Percentiles rank a stretch among this genome's conserved stretches.
Evolutionary conservation across 2,329 filamentous ascomycete species (phyloP).

Genomic region (Reticulascus tulasneorum): DNA sequence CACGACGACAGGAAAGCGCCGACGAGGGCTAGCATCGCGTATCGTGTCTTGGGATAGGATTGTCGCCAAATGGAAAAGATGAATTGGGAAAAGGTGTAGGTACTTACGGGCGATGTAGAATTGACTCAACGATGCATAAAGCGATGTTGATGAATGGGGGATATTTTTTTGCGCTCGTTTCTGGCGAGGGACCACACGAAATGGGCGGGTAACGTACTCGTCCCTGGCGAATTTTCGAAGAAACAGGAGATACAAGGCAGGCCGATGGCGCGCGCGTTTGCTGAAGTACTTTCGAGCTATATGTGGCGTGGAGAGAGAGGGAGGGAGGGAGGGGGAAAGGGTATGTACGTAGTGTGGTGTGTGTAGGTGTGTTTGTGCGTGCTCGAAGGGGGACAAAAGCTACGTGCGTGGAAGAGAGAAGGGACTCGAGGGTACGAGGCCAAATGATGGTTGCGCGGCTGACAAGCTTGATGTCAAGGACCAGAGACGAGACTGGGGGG

Average conservation of each 20-base stretch:
- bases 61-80: no score
- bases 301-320: not conserved
- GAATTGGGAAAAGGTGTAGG: slow-evolving; percentile 15
- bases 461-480: no score
- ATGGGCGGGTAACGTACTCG: slow-evolving; percentile 14
- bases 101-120: slow-evolving; percentile 32
- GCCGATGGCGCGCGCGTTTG: not conserved
- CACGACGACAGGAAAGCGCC: slow-evolving; percentile 1
- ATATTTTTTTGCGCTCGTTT: slow-evolving; percentile 12
- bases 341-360: no score
- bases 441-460: no score
- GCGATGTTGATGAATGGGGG: slow-evolving; percentile 15
- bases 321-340: not conserved
- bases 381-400: not conserved
- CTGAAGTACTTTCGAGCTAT: not conserved
- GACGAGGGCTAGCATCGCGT: no score
- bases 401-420: not conserved
- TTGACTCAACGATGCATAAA: slow-evolving; percentile 19
- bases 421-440: not conserved
- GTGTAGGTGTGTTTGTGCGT: not conserved
- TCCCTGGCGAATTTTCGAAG: slow-evolving; percentile 5
- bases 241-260: not conserved
- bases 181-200: slow-evolving; percentile 10
- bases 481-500: no score
- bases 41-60: no score